A percentile compares a stretch with the other conserved stretches of the same genome.
Conservation (phyloP, 2,329 filamentous ascomycete genomes). For the Pezizomycotina sp. region DNA sequence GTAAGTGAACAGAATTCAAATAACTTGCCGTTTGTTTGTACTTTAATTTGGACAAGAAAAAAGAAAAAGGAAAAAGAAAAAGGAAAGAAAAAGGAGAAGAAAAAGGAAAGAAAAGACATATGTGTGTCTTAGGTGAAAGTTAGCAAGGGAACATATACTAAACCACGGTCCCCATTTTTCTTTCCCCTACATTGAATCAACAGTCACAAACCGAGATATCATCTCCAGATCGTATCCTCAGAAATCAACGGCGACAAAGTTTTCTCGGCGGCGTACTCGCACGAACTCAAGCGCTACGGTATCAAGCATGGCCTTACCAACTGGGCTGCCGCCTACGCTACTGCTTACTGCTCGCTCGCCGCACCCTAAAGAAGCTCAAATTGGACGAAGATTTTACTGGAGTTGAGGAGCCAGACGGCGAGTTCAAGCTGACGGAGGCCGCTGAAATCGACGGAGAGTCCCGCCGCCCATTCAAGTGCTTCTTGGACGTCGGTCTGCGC, state of each 20-base stretch:
- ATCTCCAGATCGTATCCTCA: constrained; percentile 91
- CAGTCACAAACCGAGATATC: constrained; percentile 42
- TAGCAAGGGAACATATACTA: too few species aligned
- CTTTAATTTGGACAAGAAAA: too few species aligned
- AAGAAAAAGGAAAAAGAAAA: too few species aligned
- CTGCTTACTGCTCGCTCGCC: constrained; percentile 91
- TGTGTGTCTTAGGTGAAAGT: too few species aligned
- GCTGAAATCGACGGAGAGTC: constrained; percentile 70
- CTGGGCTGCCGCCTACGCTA: constrained; percentile 96
- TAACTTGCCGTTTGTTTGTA: neutral
- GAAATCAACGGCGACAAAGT: constrained; percentile 98
- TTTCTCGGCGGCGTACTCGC: constrained; percentile 77
- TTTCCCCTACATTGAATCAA: too few species aligned
- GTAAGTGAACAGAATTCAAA: constrained; percentile 2
- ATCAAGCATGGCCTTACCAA: constrained; percentile 98
- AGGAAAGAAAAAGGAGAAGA: too few species aligned
- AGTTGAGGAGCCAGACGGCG: constrained; percentile 92
- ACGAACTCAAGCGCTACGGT: constrained; percentile 96
- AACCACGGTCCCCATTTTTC: too few species aligned
- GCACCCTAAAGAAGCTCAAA: constrained; percentile 90
- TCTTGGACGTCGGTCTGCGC: constrained; percentile 92
- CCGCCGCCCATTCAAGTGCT: constrained; percentile 97
- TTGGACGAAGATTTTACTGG: constrained; percentile 83
- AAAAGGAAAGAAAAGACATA: too few species aligned
- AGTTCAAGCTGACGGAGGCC: constrained; percentile 91